Conservation (phyloP, 768 basidiomycete species). For the Xerocomellus intermedius region DNA sequence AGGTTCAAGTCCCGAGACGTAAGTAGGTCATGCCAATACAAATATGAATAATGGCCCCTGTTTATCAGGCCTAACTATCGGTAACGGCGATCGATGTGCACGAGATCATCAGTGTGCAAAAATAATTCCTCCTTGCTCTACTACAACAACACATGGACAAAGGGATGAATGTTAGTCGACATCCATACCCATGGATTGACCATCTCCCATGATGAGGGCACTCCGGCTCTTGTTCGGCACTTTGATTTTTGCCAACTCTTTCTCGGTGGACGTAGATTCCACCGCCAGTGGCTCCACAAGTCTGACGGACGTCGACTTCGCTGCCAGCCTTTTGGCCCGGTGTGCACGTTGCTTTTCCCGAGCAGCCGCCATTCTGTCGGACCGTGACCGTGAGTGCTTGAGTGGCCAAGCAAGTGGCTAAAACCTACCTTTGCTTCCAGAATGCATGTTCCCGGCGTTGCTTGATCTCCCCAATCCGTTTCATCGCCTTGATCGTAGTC, state of each 20-base stretch:
- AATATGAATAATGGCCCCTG: constrained; percentile 24
- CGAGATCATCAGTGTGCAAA: neutral
- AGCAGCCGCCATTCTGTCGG: constrained; percentile 75
- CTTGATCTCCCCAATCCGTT: constrained; percentile 90
- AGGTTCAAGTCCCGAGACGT: neutral
- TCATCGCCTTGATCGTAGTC: constrained; percentile 96
- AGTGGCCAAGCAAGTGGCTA: neutral
- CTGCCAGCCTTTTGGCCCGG: constrained; percentile 61
- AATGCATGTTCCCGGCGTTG: constrained; percentile 88
- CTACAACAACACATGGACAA: neutral
- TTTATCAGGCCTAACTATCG: neutral
- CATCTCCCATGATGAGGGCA: constrained; percentile 79
- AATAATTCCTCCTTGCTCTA: neutral
- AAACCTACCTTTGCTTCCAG: constrained; percentile 85
- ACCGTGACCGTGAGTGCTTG: neutral
- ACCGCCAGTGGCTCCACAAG: constrained; percentile 62
- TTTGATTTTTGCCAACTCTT: constrained; percentile 76
- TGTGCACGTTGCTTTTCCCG: constrained; percentile 75
- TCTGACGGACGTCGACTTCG: constrained; percentile 54
- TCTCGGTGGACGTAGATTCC: constrained; percentile 44
- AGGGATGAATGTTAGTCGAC: constrained; percentile 49
- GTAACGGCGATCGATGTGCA: neutral
- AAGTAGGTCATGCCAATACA: constrained; percentile 8
- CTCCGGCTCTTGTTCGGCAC: constrained; percentile 59
- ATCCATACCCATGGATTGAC: constrained; percentile 90